Percentiles rank a stretch among this genome's conserved stretches.
phyloP scores from a whole-genome alignment of 1,139 yeast genomes.

The Nakaseomyces bracarensis region DNA sequence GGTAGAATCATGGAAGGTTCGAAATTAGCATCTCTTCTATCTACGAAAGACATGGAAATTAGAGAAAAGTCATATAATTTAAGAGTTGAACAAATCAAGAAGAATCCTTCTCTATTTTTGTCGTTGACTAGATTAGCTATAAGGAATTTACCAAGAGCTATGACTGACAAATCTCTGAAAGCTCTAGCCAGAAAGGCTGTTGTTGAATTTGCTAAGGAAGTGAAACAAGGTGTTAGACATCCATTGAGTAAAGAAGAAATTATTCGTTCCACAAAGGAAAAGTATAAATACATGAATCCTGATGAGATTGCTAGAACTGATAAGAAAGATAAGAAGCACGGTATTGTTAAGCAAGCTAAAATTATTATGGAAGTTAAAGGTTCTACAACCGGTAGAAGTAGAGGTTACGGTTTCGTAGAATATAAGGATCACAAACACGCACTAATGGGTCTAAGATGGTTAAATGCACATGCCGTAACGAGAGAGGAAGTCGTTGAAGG shows the following conservation, averaged over 20 bases:
- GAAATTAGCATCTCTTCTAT: constrained; percentile 60
- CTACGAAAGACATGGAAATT: constrained; percentile 71
- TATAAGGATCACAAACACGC: constrained; percentile 90
- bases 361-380: constrained; percentile 88
- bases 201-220: constrained; percentile 92
- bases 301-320: constrained; percentile 40
- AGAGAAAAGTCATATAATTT: constrained; percentile 81
- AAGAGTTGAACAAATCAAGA: constrained; percentile 83
- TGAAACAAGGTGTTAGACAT: constrained; percentile 63
- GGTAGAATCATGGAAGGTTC: constrained; percentile 83
- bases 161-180: constrained; percentile 81
- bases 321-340: constrained; percentile 66
- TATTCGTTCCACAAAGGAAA: constrained; percentile 64
- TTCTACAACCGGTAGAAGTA: constrained; percentile 75
- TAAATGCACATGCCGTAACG: constrained; percentile 84
- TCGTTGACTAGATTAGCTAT: constrained; percentile 91
- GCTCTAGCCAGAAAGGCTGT: constrained; percentile 92
- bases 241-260: constrained; percentile 86
- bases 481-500: constrained; percentile 65
- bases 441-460: constrained; percentile 93
- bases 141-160: constrained; percentile 85
- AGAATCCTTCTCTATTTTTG: constrained; percentile 83
- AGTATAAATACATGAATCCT: constrained; percentile 40
- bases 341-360: constrained; percentile 90
- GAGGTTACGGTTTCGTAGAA: constrained; percentile 96